These are phyloP conservation scores for Neoarthrinium moseri DNA, from an alignment of 2,329 filamentous ascomycete genomes.

Conservation along the genomic window DNA sequence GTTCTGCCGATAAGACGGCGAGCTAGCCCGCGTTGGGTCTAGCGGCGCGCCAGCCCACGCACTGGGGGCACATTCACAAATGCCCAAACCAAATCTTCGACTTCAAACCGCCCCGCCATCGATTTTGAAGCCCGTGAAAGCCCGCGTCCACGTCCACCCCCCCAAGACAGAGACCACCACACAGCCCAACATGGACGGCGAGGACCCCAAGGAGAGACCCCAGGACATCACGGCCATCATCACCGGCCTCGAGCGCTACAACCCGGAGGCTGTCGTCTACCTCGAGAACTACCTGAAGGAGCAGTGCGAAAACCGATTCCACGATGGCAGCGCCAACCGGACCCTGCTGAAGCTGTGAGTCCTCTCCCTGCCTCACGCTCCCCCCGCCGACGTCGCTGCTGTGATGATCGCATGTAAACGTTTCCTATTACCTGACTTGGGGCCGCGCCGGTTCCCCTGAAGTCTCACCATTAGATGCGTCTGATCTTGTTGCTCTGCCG, in stretches of 20 bases:
- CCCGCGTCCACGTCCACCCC: neutral
- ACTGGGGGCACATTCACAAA: slow-evolving; percentile 24
- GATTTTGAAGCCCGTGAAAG: slow-evolving; percentile 5
- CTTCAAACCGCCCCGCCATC: slow-evolving; percentile 25
- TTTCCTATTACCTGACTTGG: slow-evolving; percentile 97
- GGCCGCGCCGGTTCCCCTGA: slow-evolving; percentile 61
- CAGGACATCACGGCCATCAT: slow-evolving; percentile 91
- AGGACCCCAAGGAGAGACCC: slow-evolving; percentile 88
- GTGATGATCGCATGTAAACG: slow-evolving; percentile 83
- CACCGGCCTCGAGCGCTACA: slow-evolving; percentile 96
- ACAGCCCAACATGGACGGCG: slow-evolving; percentile 60
- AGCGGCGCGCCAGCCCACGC: slow-evolving; percentile 13
- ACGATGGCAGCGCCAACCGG: slow-evolving; percentile 95
- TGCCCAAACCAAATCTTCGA: slow-evolving; percentile 26
- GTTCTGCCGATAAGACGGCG: neutral
- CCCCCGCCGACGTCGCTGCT: slow-evolving; percentile 18
- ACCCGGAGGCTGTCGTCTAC: slow-evolving; percentile 89
- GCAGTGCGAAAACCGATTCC: slow-evolving; percentile 93
- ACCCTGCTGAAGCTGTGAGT: slow-evolving; percentile 96
- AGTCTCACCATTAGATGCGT: slow-evolving; percentile 72
- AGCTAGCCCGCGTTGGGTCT: slow-evolving; percentile 12
- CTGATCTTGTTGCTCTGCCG: slow-evolving; percentile 51
- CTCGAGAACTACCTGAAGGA: slow-evolving; percentile 94
- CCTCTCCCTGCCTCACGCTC: slow-evolving; percentile 14
- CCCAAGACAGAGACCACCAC: slow-evolving; percentile 8